Evolutionary conservation across 495 filamentous ascomycete species (phyloP), one percentile per base, ranked within the genome.

Genomic region (Umbilicaria muhlenbergii): DNA sequence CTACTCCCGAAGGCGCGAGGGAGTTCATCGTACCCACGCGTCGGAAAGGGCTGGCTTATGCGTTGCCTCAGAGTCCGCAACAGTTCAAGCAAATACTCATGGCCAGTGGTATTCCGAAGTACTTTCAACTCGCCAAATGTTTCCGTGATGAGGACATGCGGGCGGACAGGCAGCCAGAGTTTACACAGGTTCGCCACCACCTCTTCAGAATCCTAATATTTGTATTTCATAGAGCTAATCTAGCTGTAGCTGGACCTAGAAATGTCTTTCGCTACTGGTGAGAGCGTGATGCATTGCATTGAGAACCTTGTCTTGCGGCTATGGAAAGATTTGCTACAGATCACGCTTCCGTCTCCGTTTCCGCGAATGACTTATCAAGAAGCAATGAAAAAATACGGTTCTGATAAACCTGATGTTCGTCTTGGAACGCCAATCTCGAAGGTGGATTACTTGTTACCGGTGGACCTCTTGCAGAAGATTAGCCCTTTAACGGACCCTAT

Each of bases 81-180:
- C 91, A 98, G 58, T 96, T 94, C 59, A 98, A 98, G 60, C 91
- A 98, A 62, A 89, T 96, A 35, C 70, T 98, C 15, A 95, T 98
- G 87, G 82, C 87, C 8, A 81, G 80, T 53, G 88, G 89, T 0
- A 71, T 96, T 14, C 58, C 66, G 5, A 71, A 69, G 7, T 98
- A 98, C 58, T 94, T 75, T 55, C 91, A 98, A 59, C 83, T 96
- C 60, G 91, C 92, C 2, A 78, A 75, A 47, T 98, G 91, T 53
- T 98, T 96, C 63, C 81, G 91, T 7, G 91, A 98, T 56, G 91
- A 98, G 58, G 91, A 95, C 65, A 64, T 89, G 36, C 69, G 91
- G 17, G 88, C 92, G 0, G 92, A 96, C 58, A 70, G 91, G 46
- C 91, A 98, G 57, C 91, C 91, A 3, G 91, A 98, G 54, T 98